A percentile compares a stretch with the other conserved stretches of the same genome.
Evolutionary conservation across 2,329 filamentous ascomycete genomes (phyloP).

Genomic region (Alternaria sp.): DNA sequence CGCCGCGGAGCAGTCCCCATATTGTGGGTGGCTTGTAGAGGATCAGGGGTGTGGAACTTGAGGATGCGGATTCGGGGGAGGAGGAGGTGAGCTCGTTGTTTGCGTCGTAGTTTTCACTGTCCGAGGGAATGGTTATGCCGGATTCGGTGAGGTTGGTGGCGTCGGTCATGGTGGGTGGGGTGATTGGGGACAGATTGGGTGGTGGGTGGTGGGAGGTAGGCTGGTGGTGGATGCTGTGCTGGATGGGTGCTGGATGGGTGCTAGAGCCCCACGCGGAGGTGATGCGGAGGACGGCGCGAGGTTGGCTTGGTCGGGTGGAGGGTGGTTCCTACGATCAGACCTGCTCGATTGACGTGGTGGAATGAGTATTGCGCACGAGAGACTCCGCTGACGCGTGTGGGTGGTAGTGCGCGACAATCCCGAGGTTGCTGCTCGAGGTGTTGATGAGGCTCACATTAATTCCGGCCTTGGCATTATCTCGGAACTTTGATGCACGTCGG

Average conservation of each 20-base stretch:
- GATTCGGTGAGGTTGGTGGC: conserved; percentile 68
- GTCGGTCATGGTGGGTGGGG: conserved; percentile 17
- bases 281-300: conserved; percentile 9
- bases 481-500: conserved; percentile 10
- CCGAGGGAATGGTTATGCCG: conserved; percentile 77
- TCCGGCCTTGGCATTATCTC: conserved; percentile 17
- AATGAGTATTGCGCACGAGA: neutral
- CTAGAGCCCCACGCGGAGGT: conserved; percentile 16
- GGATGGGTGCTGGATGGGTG: conserved; percentile 1
- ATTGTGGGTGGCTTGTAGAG: conserved; percentile 89
- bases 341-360: neutral
- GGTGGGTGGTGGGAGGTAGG: neutral
- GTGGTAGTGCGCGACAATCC: conserved; percentile 3
- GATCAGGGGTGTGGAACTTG: conserved; percentile 71
- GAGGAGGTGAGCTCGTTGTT: conserved; percentile 67
- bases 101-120: conserved; percentile 83
- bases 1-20: conserved; percentile 83
- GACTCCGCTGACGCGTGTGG: neutral
- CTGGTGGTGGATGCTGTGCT: neutral
- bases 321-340: no score
- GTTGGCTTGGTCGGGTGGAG: no score
- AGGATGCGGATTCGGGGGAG: conserved; percentile 67
- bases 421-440: conserved; percentile 18
- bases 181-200: neutral
- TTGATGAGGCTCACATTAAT: conserved; percentile 25